Base-by-base conservation (phyloP, 2,329 filamentous ascomycete genomes). In the Talaromyces pinophilus region DNA sequence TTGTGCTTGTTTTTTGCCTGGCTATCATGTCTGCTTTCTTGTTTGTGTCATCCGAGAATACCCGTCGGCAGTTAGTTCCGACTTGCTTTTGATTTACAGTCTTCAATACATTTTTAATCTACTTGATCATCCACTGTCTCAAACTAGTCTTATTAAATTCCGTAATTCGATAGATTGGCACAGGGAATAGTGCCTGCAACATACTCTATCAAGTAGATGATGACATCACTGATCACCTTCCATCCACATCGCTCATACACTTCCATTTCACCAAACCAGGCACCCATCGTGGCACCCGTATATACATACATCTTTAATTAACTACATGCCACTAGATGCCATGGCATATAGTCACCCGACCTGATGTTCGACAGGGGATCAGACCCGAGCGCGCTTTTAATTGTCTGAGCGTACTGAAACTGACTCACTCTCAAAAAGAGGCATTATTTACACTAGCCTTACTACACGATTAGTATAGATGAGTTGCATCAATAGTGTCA, bases 51-150 rank as follows among this genome's bases (percentile, higher is more conserved):
- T 46, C 40, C 38, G 57, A 59, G 57, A 46, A 60, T 60, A 60
- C 57, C 57, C 57, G 57, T 60, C 57, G 57, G 57, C 40, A 44
- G 6, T 60, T 60, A 44, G 22, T 30, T 46, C 57, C 57, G 57
- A 60, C 57, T 46, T 46, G 57, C 57, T 44, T 60, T 44, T 60
- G 35, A 44, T 60, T 54, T 54, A 52, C 25, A 30, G 50, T 54
- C 50, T 44, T 60, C 25, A 60, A 42, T 46, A 60, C 40, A 30
- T 7, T 60, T 59, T 46, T 28, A 44, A 60, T 60, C 57, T 46
- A 40, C 19, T 15, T 57, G 30, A 57, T 57, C 30, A 57, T 25
- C 54, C 33, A 15, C 54, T 40, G 54, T 35, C 52, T 55, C 50
- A 54, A 33, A 38, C 52, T 55, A 55, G 52, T 38, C 28, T 15